These are phyloP conservation scores for Neofusicoccum cordaticola DNA, from an alignment of 2,329 filamentous ascomycete genomes.

Conservation along the genomic window DNA sequence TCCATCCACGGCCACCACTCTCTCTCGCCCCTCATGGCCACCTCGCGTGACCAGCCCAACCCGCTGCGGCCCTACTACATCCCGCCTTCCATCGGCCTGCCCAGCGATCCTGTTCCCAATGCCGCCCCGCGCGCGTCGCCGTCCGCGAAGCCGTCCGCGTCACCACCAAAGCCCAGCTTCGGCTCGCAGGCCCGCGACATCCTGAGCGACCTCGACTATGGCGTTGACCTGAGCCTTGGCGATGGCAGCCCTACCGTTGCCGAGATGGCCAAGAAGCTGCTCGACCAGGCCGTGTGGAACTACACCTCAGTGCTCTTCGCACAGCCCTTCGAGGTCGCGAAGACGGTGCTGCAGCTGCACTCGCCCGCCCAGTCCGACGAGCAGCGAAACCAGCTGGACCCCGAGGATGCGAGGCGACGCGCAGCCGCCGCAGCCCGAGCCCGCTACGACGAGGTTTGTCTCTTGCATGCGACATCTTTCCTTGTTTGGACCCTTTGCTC, in stretches of 20 bases:
- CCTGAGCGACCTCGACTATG: slow-evolving; percentile 87
- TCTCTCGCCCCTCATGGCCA: slow-evolving; percentile 34
- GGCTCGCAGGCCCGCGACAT: slow-evolving; percentile 73
- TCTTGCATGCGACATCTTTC: slow-evolving; percentile 17
- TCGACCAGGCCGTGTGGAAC: slow-evolving; percentile 87
- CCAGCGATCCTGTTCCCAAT: slow-evolving; percentile 43
- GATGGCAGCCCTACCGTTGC: slow-evolving; percentile 68
- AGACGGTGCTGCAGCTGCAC: slow-evolving; percentile 82
- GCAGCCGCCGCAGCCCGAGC: slow-evolving; percentile 32
- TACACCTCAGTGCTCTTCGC: slow-evolving; percentile 86
- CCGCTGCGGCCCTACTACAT: slow-evolving; percentile 70
- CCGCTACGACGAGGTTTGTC: slow-evolving; percentile 32
- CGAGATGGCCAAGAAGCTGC: slow-evolving; percentile 69
- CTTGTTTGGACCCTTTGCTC: slow-evolving; percentile 1
- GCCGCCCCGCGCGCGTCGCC: slow-evolving; percentile 26
- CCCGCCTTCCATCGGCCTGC: slow-evolving; percentile 64
- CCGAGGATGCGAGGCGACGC: slow-evolving; percentile 25
- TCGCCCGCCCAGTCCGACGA: slow-evolving; percentile 38
- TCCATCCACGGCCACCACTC: slow-evolving; percentile 1
- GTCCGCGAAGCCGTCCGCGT: slow-evolving; percentile 32
- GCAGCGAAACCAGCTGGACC: slow-evolving; percentile 19
- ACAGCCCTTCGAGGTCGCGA: slow-evolving; percentile 96
- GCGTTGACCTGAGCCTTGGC: slow-evolving; percentile 74
- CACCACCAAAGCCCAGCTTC: slow-evolving; percentile 49
- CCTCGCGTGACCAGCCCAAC: slow-evolving; percentile 53